These are phyloP conservation scores for Pseudopyrenochaeta lycopersici DNA, from an alignment of 2,329 filamentous ascomycete species.

Conservation along the genomic window DNA sequence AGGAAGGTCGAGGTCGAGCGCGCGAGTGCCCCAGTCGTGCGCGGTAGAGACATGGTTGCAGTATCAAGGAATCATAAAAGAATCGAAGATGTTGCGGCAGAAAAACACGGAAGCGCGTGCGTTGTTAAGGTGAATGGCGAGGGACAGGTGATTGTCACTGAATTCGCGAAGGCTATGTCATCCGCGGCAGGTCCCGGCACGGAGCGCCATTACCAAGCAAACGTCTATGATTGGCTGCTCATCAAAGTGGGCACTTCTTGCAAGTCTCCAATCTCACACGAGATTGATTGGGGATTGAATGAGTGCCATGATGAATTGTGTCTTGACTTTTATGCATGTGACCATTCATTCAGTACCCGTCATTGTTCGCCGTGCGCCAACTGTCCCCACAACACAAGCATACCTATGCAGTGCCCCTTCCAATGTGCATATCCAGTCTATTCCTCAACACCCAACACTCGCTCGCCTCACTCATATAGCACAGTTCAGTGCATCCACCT, in stretches of 20 bases:
- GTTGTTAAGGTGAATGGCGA: constrained; percentile 9
- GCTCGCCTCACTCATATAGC: background rate
- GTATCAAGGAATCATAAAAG: background rate
- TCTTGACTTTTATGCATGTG: background rate
- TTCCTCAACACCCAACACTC: background rate
- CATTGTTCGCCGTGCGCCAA: too few relatives aligned
- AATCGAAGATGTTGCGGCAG: constrained; percentile 3
- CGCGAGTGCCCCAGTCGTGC: constrained; percentile 32
- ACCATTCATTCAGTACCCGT: background rate
- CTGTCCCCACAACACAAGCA: too few relatives aligned
- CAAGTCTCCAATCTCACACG: background rate
- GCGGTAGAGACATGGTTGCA: constrained; percentile 43
- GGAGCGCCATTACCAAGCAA: constrained; percentile 24
- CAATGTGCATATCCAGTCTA: too few relatives aligned
- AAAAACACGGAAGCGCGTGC: constrained; percentile 1
- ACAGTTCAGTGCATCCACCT: background rate
- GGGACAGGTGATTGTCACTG: constrained; percentile 22
- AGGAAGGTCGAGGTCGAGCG: constrained; percentile 32
- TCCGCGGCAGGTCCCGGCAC: constrained; percentile 23
- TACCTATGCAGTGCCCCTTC: too few relatives aligned
- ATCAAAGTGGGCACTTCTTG: background rate
- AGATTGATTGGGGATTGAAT: background rate
- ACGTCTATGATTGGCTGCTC: constrained; percentile 19
- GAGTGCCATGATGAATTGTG: background rate
- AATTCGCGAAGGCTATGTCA: constrained; percentile 34